Evolutionary conservation across 495 filamentous ascomycete species (phyloP).

Genomic region (Lophium mytilinum): DNA sequence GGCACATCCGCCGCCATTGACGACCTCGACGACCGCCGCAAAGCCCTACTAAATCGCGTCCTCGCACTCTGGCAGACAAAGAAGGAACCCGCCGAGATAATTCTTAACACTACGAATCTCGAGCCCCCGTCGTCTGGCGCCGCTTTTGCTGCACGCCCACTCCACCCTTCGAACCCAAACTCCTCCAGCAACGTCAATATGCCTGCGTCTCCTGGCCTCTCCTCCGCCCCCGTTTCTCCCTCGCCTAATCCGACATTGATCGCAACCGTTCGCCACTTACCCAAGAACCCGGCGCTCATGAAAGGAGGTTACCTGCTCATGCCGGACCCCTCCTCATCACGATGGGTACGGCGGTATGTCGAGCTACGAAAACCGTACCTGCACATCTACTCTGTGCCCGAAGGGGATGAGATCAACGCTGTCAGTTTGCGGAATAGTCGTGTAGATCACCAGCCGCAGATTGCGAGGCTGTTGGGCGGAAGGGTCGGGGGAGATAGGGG

Average conservation of each 20-base stretch:
- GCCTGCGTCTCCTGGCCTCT: background rate
- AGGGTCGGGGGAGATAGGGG: constrained; percentile 30
- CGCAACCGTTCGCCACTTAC: constrained; percentile 59
- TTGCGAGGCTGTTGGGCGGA: constrained; percentile 60
- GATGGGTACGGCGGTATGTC: constrained; percentile 86
- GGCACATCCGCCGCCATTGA: background rate
- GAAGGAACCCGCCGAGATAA: constrained; percentile 61
- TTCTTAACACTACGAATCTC: constrained; percentile 67
- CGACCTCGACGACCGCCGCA: constrained; percentile 24
- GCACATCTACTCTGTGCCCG: constrained; percentile 72
- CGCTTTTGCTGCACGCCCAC: constrained; percentile 32
- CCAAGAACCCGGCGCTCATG: constrained; percentile 56
- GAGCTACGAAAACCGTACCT: constrained; percentile 90
- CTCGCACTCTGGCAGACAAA: constrained; percentile 71
- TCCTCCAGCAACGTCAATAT: no score
- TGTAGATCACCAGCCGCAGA: constrained; percentile 80
- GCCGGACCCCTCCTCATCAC: constrained; percentile 61
- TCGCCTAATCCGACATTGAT: constrained; percentile 43
- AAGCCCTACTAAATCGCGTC: constrained; percentile 56
- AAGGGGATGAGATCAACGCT: constrained; percentile 82
- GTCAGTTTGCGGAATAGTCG: constrained; percentile 78
- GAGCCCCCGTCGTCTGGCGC: constrained; percentile 65
- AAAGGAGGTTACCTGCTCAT: constrained; percentile 80
- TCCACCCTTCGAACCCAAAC: background rate
- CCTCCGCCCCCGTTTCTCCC: constrained; percentile 1